Base-by-base conservation (phyloP, 129 eudicot genomes). In the Flaveria ramosissima region DNA sequence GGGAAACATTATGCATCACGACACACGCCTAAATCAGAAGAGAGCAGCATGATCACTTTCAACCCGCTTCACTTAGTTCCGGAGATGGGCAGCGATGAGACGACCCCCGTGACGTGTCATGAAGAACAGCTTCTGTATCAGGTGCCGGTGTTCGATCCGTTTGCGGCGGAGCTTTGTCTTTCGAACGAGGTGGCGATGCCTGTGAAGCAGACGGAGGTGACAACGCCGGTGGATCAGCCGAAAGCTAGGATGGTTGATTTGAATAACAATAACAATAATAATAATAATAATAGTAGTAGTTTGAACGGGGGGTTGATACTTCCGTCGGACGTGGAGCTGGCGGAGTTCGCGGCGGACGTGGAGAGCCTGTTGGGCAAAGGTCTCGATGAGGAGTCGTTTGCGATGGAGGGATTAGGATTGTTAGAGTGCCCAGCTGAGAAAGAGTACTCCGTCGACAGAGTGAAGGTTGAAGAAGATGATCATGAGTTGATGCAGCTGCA, bases 331-430 rank as follows among this genome's bases (percentile, higher is more conserved):
- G 64, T 85, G 83, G 98, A 94, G 57, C 87, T 91, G 0, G 98
- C 87, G 2, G 96, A 92, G 39, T 92, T 92, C 46, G 90, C 98
- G 2, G 96, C 96, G 12, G 96, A 94, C 53, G 92, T 91, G 42
- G 96, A 94, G 76, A 89, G 83, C 60, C 73, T 94, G 41, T 21
- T 94, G 45, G 96, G 97, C 9, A 86, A 89, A 73, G 96, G 92
- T 19, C 83, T 96, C 0, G 88, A 85, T 39, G 90, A 88, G 62
- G 90, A 88, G 56, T 74, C 91, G 19, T 86, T 88, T n/a, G 92
- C 86, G 9, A 90, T 90, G 79, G 87, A 90, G 51, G 84, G 80
- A 17, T 75, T 92, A 72, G 92, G 96, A 42, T 56, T 90, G 20
- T 12, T 84, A 51, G 89, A 86, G 75, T 75, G 82, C 12, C 41